Evolutionary conservation across 176 grass and related monocot genomes (phyloP), one percentile per base, ranked within the genome.

Genomic region (Aegilops longissima): DNA sequence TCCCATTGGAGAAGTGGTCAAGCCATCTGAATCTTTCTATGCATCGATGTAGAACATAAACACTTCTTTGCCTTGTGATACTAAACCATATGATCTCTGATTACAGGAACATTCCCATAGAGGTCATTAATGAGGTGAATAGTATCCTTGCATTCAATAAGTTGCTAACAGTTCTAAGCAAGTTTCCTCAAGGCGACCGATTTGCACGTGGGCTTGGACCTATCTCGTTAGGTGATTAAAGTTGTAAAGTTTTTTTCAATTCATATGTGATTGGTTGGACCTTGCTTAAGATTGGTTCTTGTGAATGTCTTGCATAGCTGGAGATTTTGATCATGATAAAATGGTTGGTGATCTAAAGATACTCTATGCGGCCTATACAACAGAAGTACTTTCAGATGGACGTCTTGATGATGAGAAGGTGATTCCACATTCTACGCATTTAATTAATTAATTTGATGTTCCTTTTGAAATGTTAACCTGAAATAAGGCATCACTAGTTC

Each of bases 171-270:
- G 85, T 47, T 87, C 85, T 99, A 84, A 84, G 85, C 87, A 93
- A 91, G 39, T 89, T 89, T 40, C 85, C 90, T 73, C 56, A 99
- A 85, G 83, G 65, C 73, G 83, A 80, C 70, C 83, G 38, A 70
- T 93, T 96, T 80, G 87, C 78, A 80, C 81, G 80, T 76, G 97
- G 94, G 42, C 84, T 99, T 77, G 97, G 92, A 58, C 97, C 94
- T 80, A 54, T 99, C 85, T 99, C 92, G 2, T 88, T 99, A 90
- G 97, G 97, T 99, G 90, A 63, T 31, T 31, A 76, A 76, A 73
- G 31, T 4, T 44, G 59, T 83, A 30, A 71, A 69, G 27, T 64
- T 30, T 88, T 88, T 77, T 30, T 87, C n/a, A 61, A 77, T 56
- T 89, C 44, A 84, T 73, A 84, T 76, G 66, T 89, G n/a, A n/a